Base-by-base conservation (phyloP, 805 yeast species). In the Tetrapisispora namnaoensis region DNA sequence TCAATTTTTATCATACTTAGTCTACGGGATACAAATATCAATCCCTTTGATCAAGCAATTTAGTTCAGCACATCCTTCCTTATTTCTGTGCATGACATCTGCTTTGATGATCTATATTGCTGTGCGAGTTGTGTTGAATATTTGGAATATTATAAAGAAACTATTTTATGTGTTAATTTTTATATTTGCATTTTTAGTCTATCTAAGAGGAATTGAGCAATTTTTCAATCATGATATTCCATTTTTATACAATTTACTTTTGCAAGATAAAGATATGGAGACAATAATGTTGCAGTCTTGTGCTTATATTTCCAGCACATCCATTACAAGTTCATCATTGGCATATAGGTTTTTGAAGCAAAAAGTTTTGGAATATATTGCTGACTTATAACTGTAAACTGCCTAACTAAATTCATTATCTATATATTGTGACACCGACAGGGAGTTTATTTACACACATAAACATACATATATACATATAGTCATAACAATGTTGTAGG, bases 191-290 rank as follows among this genome's bases (percentile, higher is more conserved):
- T 41, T 59, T 7, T 60, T 67, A 55, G 43, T 69, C 17, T 68
- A 67, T 42, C n/a, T 61, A 18, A 57, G 74, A 44, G 74, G 74
- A 0, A 48, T 57, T 11, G 57, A 56, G 13, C 58, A 53, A 20
- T 54, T 59, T 40, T 30, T 58, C 20, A 45, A 37, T 38, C 18
- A 49, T 11, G 65, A 60, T 45, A 14, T 61, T n/a, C 63, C 65
- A 16, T 37, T 46, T n/a, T 32, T 48, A 14, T 43, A 44, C 22
- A 35, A 44, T 3, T 24, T 44, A n/a, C 7, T 48, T 18, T 13
- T 44, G 13, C 41, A 48, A 35, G 50, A 48, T 21, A 44, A 44
- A 40, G 45, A 48, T 39, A 2, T 48, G n/a, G 38, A 48, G 9
- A 40, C 44, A 3, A 27, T 43, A 2, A 21, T 42, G 4, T 9